Evolutionary conservation across 257 asterid genomes (phyloP), one percentile per base, ranked within the genome.

Genomic region (Verbena officinalis): DNA sequence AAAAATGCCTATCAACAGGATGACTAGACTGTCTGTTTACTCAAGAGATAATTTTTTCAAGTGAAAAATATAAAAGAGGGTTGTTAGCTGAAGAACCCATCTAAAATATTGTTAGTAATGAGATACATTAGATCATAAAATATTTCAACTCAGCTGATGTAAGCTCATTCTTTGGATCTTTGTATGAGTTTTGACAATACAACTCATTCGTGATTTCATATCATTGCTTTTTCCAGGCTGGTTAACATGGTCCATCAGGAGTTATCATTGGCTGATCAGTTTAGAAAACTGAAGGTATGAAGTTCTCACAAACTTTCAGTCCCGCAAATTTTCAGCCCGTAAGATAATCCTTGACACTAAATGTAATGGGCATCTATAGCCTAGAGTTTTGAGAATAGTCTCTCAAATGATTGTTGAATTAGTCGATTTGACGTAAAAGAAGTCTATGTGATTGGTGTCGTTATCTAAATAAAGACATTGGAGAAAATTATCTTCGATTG

Each of bases 261-360:
- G 78, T 74, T 94, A 69, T 88, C 95, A 52, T 79, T 90, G 88
- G 97, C 97, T 39, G 99, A 94, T 65, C 99, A 94, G 72, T 90
- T 81, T 64, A 75, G 80, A 59, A 82, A 90, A 71, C 74, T 94
- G 75, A 86, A 87, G 96, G 99, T 94, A 81, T 55, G 75, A 33
- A 56, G 63, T 68, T 64, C 34, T 21, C 15, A 9, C 20, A 55
- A 19, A 33, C 38, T 39, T 20, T 56, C 34, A 9, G 54, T 22
- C 1, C 27, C 51, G n/a, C n/a, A n/a, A n/a, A n/a, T n/a, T n/a
- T n/a, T n/a, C n/a, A n/a, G n/a, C n/a, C n/a, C n/a, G n/a, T 43
- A 49, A 8, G 31, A 23, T 21, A 22, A 36, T 64, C n/a, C 38
- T 42, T 15, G 34, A 71, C 45, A 21, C 46, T 48, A 6, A 15